Percentiles rank a stretch among this genome's conserved stretches.
Conservation (phyloP, 257 asterid genomes). For the Ilex asprella region DNA sequence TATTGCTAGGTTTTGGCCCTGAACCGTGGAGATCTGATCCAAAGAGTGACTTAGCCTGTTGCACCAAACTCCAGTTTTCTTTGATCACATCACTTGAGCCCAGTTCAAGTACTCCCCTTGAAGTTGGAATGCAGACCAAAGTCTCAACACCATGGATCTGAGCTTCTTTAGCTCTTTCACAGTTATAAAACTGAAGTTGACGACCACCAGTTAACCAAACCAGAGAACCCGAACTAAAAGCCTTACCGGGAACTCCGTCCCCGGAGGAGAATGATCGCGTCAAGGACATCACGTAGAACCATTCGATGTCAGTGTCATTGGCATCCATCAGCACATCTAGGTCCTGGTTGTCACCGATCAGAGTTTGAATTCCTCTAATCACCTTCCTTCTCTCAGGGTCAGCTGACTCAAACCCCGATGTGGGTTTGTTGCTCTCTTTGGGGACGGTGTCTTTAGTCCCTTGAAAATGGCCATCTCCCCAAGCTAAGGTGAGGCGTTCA, state of each 20-base stretch:
- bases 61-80: constrained; percentile 49
- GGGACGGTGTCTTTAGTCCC: constrained; percentile 24
- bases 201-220: constrained; percentile 59
- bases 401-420: constrained; percentile 18
- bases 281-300: constrained; percentile 83
- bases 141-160: constrained; percentile 70
- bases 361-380: constrained; percentile 56
- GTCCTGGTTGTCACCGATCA: constrained; percentile 26
- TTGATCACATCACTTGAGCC: constrained; percentile 44
- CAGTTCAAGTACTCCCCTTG: constrained; percentile 54
- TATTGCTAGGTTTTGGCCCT: neutral
- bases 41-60: constrained; percentile 41
- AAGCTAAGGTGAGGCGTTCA: constrained; percentile 28
- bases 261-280: constrained; percentile 46
- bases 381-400: constrained; percentile 39
- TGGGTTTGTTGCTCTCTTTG: neutral
- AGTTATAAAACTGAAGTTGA: constrained; percentile 50
- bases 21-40: constrained; percentile 9
- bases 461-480: constrained; percentile 65
- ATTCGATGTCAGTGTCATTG: constrained; percentile 64
- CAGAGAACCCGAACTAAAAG: constrained; percentile 43
- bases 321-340: constrained; percentile 14
- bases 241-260: constrained; percentile 55
- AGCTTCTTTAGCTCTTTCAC: constrained; percentile 64
- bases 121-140: constrained; percentile 57